Evolutionary conservation across 2,329 filamentous ascomycete species (phyloP).

Genomic region (Xylaria sp.): DNA sequence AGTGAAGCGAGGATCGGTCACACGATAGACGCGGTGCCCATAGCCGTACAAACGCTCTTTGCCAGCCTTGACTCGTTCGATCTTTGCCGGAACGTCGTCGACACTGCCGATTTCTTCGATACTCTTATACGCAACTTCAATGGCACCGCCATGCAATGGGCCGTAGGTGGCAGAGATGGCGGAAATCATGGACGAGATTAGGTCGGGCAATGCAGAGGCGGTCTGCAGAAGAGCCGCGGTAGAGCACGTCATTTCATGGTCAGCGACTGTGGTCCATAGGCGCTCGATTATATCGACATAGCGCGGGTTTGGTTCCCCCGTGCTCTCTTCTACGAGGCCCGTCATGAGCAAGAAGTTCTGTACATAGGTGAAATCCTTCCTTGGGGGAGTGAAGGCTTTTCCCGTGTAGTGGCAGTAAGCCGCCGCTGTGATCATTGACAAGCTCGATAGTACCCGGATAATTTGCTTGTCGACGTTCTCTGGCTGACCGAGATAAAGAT

Average conservation of each 20-base stretch:
- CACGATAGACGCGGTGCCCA: conserved; percentile 41
- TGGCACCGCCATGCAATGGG: conserved; percentile 42
- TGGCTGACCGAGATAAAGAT: conserved; percentile 37
- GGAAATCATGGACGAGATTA: conserved; percentile 36
- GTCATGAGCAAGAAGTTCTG: conserved; percentile 42
- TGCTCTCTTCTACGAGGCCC: conserved; percentile 38
- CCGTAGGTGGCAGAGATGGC: conserved; percentile 38
- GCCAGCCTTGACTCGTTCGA: conserved; percentile 37
- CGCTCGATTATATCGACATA: conserved; percentile 38
- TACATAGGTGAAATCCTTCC: conserved; percentile 38
- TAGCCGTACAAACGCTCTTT: conserved; percentile 42
- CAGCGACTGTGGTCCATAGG: conserved; percentile 38
- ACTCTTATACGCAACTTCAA: conserved; percentile 41
- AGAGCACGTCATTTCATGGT: conserved; percentile 43
- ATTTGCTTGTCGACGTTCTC: conserved; percentile 39
- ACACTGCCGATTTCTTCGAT: conserved; percentile 38
- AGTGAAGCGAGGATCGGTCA: conserved; percentile 40
- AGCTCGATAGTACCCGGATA: conserved; percentile 35
- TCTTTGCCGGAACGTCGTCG: conserved; percentile 36
- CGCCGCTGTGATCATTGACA: conserved; percentile 41
- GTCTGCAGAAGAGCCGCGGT: conserved; percentile 41
- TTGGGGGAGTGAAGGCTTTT: conserved; percentile 34
- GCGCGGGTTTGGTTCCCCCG: conserved; percentile 33
- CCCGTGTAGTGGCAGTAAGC: conserved; percentile 40
- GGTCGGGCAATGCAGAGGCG: conserved; percentile 38